phyloP scores from a whole-genome alignment of 345 rosid species.

The Salix dunnii region DNA sequence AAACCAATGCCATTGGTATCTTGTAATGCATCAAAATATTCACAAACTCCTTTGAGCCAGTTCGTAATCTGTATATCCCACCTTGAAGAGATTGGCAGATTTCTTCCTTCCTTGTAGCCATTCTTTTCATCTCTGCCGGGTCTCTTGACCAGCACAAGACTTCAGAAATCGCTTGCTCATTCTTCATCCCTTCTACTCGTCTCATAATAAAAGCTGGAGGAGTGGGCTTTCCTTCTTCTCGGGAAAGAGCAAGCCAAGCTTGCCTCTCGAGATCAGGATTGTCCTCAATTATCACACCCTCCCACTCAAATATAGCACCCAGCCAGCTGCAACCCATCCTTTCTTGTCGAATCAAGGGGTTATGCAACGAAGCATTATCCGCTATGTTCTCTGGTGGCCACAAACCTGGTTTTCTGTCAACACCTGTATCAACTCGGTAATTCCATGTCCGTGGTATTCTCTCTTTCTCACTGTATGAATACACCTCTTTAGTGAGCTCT shows the following conservation, averaged over 20 bases:
- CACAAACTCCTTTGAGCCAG: slow-evolving; percentile 84
- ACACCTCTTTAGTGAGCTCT: slow-evolving; percentile 69
- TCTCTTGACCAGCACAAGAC: slow-evolving; percentile 97
- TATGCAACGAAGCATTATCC: slow-evolving; percentile 72
- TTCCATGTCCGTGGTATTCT: slow-evolving; percentile 47
- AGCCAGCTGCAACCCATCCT: slow-evolving; percentile 99
- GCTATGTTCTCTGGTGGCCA: slow-evolving; percentile 94
- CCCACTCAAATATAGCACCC: slow-evolving; percentile 97
- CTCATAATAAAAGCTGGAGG: slow-evolving; percentile 67
- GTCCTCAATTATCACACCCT: slow-evolving; percentile 80
- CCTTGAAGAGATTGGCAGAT: slow-evolving; percentile 75
- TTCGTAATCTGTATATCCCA: slow-evolving; percentile 65
- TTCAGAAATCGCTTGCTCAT: slow-evolving; percentile 93
- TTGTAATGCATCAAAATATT: slow-evolving; percentile 71
- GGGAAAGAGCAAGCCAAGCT: slow-evolving; percentile 80
- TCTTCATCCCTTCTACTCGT: slow-evolving; percentile 91
- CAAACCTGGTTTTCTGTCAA: slow-evolving; percentile 50
- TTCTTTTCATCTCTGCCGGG: slow-evolving; percentile 57
- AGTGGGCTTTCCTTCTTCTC: slow-evolving; percentile 86
- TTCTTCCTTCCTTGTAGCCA: slow-evolving; percentile 85
- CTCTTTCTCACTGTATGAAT: slow-evolving; percentile 54
- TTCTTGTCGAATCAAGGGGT: slow-evolving; percentile 87
- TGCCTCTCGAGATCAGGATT: slow-evolving; percentile 75
- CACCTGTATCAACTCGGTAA: slow-evolving; percentile 36
- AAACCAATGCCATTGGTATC: slow-evolving; percentile 94